phyloP scores from a whole-genome alignment of 352 stramenopile genomes.

The Chrysophaeum taylorii region DNA sequence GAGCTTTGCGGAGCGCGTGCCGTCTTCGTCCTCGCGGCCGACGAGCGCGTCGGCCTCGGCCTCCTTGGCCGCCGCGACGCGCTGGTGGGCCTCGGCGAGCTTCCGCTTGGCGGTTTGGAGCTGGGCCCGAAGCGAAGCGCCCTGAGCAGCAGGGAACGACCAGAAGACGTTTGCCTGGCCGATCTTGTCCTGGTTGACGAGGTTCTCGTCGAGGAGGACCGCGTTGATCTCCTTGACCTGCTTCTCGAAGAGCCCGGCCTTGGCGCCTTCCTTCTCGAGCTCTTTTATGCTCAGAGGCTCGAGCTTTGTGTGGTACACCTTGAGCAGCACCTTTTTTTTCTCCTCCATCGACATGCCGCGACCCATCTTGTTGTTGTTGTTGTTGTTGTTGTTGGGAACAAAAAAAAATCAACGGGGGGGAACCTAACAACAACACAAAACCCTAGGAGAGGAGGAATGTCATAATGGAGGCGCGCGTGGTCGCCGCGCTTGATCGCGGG shows the following conservation, averaged over 20 bases:
- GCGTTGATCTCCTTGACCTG: not conserved
- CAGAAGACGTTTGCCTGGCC: not conserved
- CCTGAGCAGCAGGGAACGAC: not conserved
- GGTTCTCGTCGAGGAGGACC: not conserved
- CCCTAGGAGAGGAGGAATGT: too few relatives aligned
- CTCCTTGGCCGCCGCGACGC: not conserved
- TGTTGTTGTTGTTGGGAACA: too few relatives aligned
- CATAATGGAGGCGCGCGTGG: too few relatives aligned
- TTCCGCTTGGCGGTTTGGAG: not conserved
- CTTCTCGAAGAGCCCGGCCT: not conserved
- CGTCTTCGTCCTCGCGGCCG: not conserved
- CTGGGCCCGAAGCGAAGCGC: not conserved
- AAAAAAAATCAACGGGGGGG: too few relatives aligned
- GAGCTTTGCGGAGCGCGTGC: not conserved
- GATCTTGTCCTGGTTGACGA: not conserved
- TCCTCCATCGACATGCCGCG: not conserved
- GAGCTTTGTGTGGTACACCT: not conserved
- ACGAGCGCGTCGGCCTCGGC: not conserved
- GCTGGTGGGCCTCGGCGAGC: not conserved
- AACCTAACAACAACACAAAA: too few relatives aligned
- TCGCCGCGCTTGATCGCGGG: too few relatives aligned
- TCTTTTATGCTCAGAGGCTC: not conserved
- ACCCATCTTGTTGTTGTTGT: not conserved
- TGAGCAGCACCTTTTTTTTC: constrained; percentile 10
- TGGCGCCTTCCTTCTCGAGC: not conserved